Base-by-base conservation (phyloP, 257 asterid genomes). In the Solanum commersonii region DNA sequence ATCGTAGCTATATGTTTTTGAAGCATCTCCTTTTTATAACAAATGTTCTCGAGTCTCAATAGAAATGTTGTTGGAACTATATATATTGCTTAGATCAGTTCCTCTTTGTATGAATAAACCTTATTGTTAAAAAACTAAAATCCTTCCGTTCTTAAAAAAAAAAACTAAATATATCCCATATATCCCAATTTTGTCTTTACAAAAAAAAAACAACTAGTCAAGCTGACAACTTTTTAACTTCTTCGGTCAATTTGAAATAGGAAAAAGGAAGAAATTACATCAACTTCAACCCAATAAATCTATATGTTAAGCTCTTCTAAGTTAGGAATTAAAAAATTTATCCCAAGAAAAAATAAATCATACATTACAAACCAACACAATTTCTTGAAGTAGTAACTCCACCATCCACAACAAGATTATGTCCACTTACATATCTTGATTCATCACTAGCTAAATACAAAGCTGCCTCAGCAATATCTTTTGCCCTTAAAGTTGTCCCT, bases 351-450 rank as follows among this genome's bases (percentile, higher is more conserved):
- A 42, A 78, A 42, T 4, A 25, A 79, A 79, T 27, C 13, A 9
- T 49, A 49, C 59, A 49, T 49, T 87, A 93, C 90, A 92, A 92
- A 15, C 91, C 93, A 87, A 94, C 93, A 90, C 89, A 92, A 85
- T 94, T 94, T 44, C 86, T 92, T 14, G 94, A 94, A 1, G 93
- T 92, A 2, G 95, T 92, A 88, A 94, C 91, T 2, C 96, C 95
- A 31, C 96, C 96, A 83, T 94, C 96, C 1, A 94, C 96, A 11
- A 94, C 96, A 23, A 94, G 93, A 89, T 94, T 94, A 71, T 94
- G 96, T 3, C 96, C 96, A 88, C 96, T 94, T 4, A 94, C 92
- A 76, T 94, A 94, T 87, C 90, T 94, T 2, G 96, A 94, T 14
- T 94, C 96, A 67, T 94, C 94, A 71, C 94, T 90, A 8, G 94